These are phyloP conservation scores for Alternaria gansuensis DNA, from an alignment of 2,329 filamentous ascomycete genomes.

Conservation along the genomic window DNA sequence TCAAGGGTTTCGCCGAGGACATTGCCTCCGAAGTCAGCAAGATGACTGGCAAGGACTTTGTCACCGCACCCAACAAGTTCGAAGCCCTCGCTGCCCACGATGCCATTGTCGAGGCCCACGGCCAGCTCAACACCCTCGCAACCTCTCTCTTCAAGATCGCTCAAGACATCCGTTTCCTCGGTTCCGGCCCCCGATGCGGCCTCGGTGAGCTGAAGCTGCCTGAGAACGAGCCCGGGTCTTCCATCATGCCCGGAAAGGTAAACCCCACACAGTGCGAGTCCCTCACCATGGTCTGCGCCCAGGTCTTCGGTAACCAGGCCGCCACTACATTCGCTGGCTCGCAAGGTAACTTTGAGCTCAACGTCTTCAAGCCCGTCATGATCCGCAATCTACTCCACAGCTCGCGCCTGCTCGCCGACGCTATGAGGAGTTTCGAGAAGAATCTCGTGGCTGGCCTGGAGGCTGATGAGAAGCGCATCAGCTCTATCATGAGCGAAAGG, in stretches of 20 bases:
- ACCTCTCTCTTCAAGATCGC: conserved; percentile 96
- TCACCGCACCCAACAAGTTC: conserved; percentile 98
- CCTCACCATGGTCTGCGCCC: conserved; percentile 95
- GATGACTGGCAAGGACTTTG: conserved; percentile 92
- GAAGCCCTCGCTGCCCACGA: conserved; percentile 96
- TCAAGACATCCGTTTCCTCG: conserved; percentile 96
- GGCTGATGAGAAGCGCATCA: conserved; percentile 93
- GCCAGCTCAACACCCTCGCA: conserved; percentile 91
- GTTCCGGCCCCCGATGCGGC: conserved; percentile 93
- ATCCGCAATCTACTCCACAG: conserved; percentile 96
- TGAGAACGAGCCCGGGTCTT: conserved; percentile 97
- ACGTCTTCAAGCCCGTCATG: conserved; percentile 97
- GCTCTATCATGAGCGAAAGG: conserved; percentile 91
- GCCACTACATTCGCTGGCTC: conserved; percentile 93
- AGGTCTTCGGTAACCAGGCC: conserved; percentile 97
- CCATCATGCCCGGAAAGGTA: conserved; percentile 99
- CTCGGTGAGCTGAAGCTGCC: conserved; percentile 92
- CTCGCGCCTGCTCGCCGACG: conserved; percentile 84
- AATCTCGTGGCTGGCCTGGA: conserved; percentile 87
- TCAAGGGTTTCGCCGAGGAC: conserved; percentile 91
- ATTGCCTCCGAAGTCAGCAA: conserved; percentile 90
- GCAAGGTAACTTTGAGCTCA: conserved; percentile 98
- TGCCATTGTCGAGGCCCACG: conserved; percentile 91
- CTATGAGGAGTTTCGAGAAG: conserved; percentile 94
- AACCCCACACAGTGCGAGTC: conserved; percentile 99